phyloP scores from a whole-genome alignment of 768 basidiomycete genomes.

The Inosperma sp. region DNA sequence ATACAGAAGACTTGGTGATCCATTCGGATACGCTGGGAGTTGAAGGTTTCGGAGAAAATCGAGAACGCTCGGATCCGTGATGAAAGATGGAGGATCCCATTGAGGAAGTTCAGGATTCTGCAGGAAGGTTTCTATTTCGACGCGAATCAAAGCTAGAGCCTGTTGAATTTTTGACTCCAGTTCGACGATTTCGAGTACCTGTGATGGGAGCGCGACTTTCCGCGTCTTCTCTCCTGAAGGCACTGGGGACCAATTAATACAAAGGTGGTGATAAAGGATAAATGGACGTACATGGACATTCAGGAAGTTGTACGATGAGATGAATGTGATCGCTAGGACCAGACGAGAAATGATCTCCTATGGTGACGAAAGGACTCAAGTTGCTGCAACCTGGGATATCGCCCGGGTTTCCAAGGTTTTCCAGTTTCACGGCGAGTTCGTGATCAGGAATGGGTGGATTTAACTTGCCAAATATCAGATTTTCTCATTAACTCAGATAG shows the following conservation, averaged over 20 bases:
- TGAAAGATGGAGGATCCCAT: slow-evolving; percentile 17
- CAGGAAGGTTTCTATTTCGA: slow-evolving; percentile 10
- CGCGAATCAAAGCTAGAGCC: neutral
- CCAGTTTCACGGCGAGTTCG: too few relatives aligned
- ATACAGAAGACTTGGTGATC: slow-evolving; percentile 17
- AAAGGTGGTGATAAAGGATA: neutral
- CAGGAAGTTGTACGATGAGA: neutral
- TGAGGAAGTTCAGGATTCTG: slow-evolving; percentile 15
- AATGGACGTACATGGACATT: neutral
- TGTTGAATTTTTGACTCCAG: neutral
- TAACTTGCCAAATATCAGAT: slow-evolving; percentile 1
- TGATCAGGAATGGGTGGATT: too few relatives aligned
- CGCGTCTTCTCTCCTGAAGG: slow-evolving; percentile 7
- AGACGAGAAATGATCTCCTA: too few relatives aligned
- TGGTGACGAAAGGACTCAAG: too few relatives aligned
- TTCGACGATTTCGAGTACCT: neutral
- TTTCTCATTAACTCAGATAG: too few relatives aligned
- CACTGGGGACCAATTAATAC: neutral
- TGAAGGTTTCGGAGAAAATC: slow-evolving; percentile 14
- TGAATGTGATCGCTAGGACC: neutral
- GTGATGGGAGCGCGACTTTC: neutral
- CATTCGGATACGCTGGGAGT: slow-evolving; percentile 15
- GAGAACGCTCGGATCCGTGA: neutral
- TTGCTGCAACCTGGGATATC: too few relatives aligned
- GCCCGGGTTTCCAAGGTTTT: too few relatives aligned